Base-by-base conservation (phyloP, 768 basidiomycete species). In the Leccinum pellstonianum region DNA sequence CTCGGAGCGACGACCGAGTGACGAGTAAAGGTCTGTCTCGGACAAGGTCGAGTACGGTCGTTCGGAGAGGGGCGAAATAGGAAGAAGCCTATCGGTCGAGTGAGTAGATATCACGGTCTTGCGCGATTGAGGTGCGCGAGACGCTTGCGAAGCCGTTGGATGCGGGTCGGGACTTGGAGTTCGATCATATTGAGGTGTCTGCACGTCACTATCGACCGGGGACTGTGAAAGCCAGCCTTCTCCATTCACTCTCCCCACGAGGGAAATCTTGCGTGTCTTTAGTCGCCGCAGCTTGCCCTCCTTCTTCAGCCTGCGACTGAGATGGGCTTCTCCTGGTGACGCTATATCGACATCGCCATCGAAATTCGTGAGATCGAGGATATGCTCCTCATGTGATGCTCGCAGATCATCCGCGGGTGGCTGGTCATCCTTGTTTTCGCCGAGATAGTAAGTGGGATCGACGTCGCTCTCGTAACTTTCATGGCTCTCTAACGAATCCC, bases 351-450 rank as follows among this genome's bases (percentile, higher is more conserved):
- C 77, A 62, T 93, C 90, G 29, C 89, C 89, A 60, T 91, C 88
- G 66, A 90, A 93, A 66, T 90, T 87, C 4, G 89, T 89, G 59
- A 88, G 73, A 62, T 91, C 88, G 5, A 88, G 73, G 1, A 83
- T 78, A 54, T 84, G 80, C 47, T 77, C 77, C 58, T 82, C 80
- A 56, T 80, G 79, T 4, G 76, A 73, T 3, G 74, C 66, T 48
- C 70, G 68, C 27, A 79, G 70, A 10, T 73, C 72, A 14, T 70
- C 64, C 11, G 62, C 59, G 3, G 56, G 65, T 19, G 72, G 72
- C 25, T 73, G 73, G 14, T 58, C 55, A 3, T 76, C 73, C 2
- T 66, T 69, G 46, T 64, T 73, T 37, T 75, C 75, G 12, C 76
- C 74, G 4, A 71, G 71, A 65, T 80, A 79, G 57, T 80, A 78